Evolutionary conservation across 1,284 basidiomycete species (phyloP).

Genomic region (Cronartium quercuum): DNA sequence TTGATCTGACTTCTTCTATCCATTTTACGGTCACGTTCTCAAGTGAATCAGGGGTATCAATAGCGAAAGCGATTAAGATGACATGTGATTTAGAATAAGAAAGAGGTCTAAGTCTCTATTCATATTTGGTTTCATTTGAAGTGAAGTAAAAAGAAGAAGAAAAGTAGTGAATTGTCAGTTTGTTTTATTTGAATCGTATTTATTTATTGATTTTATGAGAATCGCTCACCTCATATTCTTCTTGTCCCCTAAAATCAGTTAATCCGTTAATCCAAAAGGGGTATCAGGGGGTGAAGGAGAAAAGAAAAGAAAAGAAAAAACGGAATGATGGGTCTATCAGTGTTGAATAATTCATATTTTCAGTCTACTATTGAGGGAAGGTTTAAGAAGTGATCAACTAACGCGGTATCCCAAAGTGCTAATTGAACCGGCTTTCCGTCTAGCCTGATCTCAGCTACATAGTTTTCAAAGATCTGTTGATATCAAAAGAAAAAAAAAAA

Average conservation of each 20-base stretch:
- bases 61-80: conserved; percentile 91
- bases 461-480: conserved; percentile 79
- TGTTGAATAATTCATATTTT: too few relatives aligned
- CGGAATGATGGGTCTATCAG: too few relatives aligned
- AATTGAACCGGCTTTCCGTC: conserved; percentile 95
- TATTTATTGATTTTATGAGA: neutral
- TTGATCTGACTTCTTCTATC: conserved; percentile 91
- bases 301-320: neutral
- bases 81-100: conserved; percentile 98
- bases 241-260: conserved; percentile 63
- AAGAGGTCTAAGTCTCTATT: conserved; percentile 80
- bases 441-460: conserved; percentile 92
- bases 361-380: neutral
- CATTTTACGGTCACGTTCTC: conserved; percentile 96
- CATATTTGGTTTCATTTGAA: too few relatives aligned
- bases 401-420: conserved; percentile 97
- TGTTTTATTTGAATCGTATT: neutral
- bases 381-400: conserved; percentile 50
- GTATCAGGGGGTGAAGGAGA: conserved; percentile 1
- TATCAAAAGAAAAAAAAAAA: conserved; percentile 28
- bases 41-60: conserved; percentile 92
- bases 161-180: neutral
- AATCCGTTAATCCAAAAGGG: conserved; percentile 36
- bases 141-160: conserved; percentile 20
- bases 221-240: conserved; percentile 74